These are phyloP conservation scores for Orbilia ellipsospora DNA, from an alignment of 2,329 filamentous ascomycete species.

Conservation along the genomic window DNA sequence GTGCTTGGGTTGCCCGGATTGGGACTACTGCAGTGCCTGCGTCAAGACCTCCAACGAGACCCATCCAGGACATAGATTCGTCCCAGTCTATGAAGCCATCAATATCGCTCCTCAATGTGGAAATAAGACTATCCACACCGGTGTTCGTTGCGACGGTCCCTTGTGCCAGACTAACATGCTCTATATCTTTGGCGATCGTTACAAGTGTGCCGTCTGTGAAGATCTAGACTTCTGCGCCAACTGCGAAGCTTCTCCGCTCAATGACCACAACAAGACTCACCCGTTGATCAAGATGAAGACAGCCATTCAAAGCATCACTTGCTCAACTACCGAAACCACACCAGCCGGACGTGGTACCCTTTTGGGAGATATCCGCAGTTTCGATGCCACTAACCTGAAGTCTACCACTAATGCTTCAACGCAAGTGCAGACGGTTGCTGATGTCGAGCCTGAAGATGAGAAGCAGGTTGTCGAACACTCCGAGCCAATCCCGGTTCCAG, in stretches of 20 bases:
- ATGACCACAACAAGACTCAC: slow-evolving; percentile 93
- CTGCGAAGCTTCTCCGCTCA: slow-evolving; percentile 87
- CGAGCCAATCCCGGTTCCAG: slow-evolving; percentile 58
- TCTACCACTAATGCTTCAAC: slow-evolving; percentile 67
- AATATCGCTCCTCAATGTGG: slow-evolving; percentile 63
- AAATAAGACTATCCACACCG: slow-evolving; percentile 73
- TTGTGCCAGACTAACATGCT: slow-evolving; percentile 74
- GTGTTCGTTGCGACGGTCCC: slow-evolving; percentile 94
- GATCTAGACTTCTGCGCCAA: slow-evolving; percentile 94
- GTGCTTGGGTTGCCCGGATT: slow-evolving; percentile 95
- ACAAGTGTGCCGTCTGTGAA: slow-evolving; percentile 96
- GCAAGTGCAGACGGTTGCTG: slow-evolving; percentile 77
- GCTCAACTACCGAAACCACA: slow-evolving; percentile 83
- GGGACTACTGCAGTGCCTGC: slow-evolving; percentile 90
- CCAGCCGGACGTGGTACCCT: slow-evolving; percentile 66
- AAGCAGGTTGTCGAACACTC: slow-evolving; percentile 60
- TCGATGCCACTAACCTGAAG: slow-evolving; percentile 38
- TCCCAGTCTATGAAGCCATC: slow-evolving; percentile 79
- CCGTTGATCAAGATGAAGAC: slow-evolving; percentile 97
- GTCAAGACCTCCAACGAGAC: slow-evolving; percentile 71
- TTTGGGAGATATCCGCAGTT: slow-evolving; percentile 38
- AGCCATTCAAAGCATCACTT: slow-evolving; percentile 84
- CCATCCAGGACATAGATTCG: slow-evolving; percentile 88
- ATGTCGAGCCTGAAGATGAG: slow-evolving; percentile 70
- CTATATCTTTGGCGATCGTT: slow-evolving; percentile 84